Conservation (phyloP, 768 basidiomycete genomes). For the Lentinus brumalis region DNA sequence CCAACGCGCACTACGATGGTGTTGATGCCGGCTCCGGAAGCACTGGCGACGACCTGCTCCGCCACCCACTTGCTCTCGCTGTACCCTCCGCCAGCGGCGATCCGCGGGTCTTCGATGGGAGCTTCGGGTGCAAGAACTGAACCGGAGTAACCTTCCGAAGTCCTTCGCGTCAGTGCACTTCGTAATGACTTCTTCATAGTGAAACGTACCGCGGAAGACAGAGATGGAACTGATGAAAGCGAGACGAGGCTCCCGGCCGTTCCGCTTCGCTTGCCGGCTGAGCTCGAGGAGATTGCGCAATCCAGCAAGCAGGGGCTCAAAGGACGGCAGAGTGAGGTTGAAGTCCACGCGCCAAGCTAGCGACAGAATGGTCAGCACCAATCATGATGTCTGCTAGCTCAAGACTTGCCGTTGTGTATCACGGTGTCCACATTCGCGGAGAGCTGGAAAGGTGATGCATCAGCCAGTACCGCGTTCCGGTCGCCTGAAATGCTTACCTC, state of each 20-base stretch:
- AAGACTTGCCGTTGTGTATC: conserved; percentile 39
- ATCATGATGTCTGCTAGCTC: no score
- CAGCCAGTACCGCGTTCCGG: neutral
- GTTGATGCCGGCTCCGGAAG: conserved; percentile 36
- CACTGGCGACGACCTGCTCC: conserved; percentile 42
- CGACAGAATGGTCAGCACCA: neutral
- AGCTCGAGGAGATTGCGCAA: conserved; percentile 17
- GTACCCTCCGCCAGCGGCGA: conserved; percentile 47
- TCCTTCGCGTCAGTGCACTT: neutral
- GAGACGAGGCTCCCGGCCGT: conserved; percentile 25
- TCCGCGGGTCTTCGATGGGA: conserved; percentile 34
- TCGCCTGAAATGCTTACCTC: conserved; percentile 8
- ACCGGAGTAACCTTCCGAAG: neutral
- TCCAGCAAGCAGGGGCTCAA: conserved; percentile 37
- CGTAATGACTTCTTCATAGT: neutral
- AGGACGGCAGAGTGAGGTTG: conserved; percentile 40
- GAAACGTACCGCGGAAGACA: conserved; percentile 8
- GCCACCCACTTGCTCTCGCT: conserved; percentile 48
- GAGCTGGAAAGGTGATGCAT: neutral
- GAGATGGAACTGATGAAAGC: conserved; percentile 17
- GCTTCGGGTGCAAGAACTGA: conserved; percentile 4
- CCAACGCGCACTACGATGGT: conserved; percentile 45
- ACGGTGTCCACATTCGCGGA: conserved; percentile 31
- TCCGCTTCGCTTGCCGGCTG: neutral
- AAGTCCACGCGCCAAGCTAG: conserved; percentile 45